Evolutionary conservation across 768 basidiomycete species (phyloP), one percentile per base, ranked within the genome.

Genomic region (Lepiota venenata): DNA sequence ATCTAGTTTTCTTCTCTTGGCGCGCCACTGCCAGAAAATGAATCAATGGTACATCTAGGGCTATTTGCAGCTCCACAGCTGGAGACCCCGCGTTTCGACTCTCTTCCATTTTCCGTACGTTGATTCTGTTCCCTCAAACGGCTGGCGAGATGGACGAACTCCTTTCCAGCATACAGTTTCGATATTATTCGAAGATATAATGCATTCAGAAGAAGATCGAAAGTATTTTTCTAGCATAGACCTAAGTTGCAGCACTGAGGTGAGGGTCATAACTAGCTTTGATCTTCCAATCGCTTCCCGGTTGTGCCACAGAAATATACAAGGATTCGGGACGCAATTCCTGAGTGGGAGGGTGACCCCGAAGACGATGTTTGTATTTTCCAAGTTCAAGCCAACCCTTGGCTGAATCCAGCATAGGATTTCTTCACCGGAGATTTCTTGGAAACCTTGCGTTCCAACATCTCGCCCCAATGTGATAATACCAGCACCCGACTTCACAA

Each of bases 271-370:
- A 6, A 11, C 11, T 12, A 21, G 35, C n/a, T 5, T 14, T 14
- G 5, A 9, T 14, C 9, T n/a, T 15, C 4, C 14, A n/a, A 46
- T 29, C 4, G 25, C 22, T 45, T 10, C 18, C 4, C 6, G 11
- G 27, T 42, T 8, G 4, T 7, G 15, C 12, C 15, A 36, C 20
- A 55, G 53, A 12, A 55, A 15, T 55, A 48, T 20, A 22, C 18
- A 2, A 16, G 36, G 18, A 48, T 48, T 21, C 22, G 22, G 20
- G 45, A 54, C 25, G 18, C 21, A 12, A 15, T 6, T 35, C 32
- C 53, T 29, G 53, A 55, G 21, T 55, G 52, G 52, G 52, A 35
- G 10, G 38, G n/a, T 29, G 47, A 36, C 9, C 20, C 15, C 6
- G 40, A 32, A 10, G 39, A 7, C 8, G 25, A 40, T 35, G 47